Conservation (phyloP, 106 monocot genomes). For the Triglochin maritima region DNA sequence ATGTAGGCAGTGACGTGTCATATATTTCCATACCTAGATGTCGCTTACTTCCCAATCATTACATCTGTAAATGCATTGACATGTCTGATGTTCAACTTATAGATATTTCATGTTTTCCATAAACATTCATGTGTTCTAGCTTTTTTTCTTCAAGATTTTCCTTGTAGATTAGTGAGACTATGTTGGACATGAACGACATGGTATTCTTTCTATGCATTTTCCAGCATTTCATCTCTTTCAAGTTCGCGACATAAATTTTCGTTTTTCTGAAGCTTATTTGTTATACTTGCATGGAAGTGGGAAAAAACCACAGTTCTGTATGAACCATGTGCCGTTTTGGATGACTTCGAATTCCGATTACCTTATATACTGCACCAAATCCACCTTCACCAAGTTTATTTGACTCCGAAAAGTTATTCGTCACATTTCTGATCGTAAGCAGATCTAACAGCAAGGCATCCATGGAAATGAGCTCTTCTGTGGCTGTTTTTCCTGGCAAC, state of each 20-base stretch:
- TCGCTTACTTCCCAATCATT: background rate
- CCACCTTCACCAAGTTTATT: conserved; percentile 19
- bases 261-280: background rate
- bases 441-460: conserved; percentile 4
- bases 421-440: background rate
- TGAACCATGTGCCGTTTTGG: no score
- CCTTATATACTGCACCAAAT: conserved; percentile 9
- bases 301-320: no score
- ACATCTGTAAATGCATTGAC: background rate
- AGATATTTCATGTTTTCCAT: no score
- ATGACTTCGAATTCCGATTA: background rate
- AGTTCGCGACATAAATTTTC: background rate
- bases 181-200: no score
- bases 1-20: no score
- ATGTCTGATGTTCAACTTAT: background rate
- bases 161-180: no score
- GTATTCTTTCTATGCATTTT: no score
- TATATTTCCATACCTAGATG: no score
- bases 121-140: no score
- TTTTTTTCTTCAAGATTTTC: no score
- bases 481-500: background rate
- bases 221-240: background rate
- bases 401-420: background rate
- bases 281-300: background rate
- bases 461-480: background rate